phyloP scores from a whole-genome alignment of 495 filamentous ascomycete species.

The Podospora fimiseda region DNA sequence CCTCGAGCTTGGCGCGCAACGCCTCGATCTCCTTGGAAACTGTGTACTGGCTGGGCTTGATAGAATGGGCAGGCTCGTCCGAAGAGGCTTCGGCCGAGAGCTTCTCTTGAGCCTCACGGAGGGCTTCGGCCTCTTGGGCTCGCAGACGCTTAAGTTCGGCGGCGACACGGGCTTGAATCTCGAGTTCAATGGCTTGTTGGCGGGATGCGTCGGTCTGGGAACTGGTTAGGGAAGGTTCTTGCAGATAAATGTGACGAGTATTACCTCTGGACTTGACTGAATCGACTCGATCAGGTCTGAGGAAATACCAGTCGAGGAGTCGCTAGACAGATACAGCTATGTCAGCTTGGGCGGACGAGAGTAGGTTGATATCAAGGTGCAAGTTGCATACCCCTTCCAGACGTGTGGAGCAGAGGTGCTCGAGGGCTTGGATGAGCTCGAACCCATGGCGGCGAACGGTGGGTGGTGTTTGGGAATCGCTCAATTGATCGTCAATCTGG shows the following conservation, averaged over 20 bases:
- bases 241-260: slow-evolving; percentile 13
- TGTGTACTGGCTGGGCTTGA: slow-evolving; percentile 23
- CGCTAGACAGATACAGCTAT: slow-evolving; percentile 40
- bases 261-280: slow-evolving; percentile 78
- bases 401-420: slow-evolving; percentile 32
- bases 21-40: slow-evolving; percentile 44
- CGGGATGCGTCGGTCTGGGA: slow-evolving; percentile 78
- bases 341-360: neutral
- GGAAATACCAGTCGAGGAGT: slow-evolving; percentile 80
- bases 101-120: slow-evolving; percentile 60
- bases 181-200: slow-evolving; percentile 72
- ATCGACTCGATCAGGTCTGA: slow-evolving; percentile 74
- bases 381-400: slow-evolving; percentile 44
- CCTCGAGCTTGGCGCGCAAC: slow-evolving; percentile 66
- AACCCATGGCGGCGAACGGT: too few species aligned
- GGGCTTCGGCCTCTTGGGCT: slow-evolving; percentile 45
- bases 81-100: slow-evolving; percentile 29
- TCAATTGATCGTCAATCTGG: slow-evolving; percentile 17
- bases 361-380: slow-evolving; percentile 2
- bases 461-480: slow-evolving; percentile 4
- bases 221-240: neutral
- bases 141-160: slow-evolving; percentile 74
- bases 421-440: slow-evolving; percentile 44
- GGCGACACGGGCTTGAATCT: slow-evolving; percentile 81
- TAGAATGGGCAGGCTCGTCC: slow-evolving; percentile 5